Base-by-base conservation (phyloP, 2,329 filamentous ascomycete genomes). In the Akanthomyces uredinophilus region DNA sequence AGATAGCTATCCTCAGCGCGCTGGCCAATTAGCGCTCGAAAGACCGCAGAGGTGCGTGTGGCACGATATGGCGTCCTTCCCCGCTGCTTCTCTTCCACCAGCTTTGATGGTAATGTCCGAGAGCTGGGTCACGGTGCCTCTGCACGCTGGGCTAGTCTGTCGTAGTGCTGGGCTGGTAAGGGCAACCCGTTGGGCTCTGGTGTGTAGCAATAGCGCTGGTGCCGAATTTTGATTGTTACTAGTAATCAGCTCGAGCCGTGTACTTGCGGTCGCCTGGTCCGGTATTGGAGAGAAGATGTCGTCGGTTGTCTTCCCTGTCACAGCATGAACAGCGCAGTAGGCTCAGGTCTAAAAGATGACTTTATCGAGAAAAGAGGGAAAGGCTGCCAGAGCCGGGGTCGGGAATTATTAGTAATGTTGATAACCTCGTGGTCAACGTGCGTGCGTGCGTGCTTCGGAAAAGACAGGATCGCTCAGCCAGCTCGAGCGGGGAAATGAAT, bases 391-490 rank as follows among this genome's bases (percentile, higher is more conserved):
- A 61, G 58, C 51, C 35, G 6, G 29, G 27, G 24, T 53, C 14
- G 49, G 49, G 41, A 35, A 52, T 22, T 43, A 20, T n/a, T 35
- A n/a, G 29, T 35, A n/a, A 20, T 54, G 32, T 50, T 55, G 59
- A 61, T 61, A 61, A 53, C 49, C 24, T 53, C 35, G 51, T 56
- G 41, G 41, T 24, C 32, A 39, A 8, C n/a, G 22, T 27, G 43
- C 29, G 37, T 51, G 8, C n/a, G 35, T 27, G 43, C 29, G 37
- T 51, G 37, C 37, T 16, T 61, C 51, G 50, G 59, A 55, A 61
- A 61, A 22, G 50, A 55, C 50, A 32, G 41, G 59, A 61, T 29
- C 43, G 59, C 59, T 47, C 39, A 61, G 51, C 59, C 50, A 56
- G 59, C 59, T 55, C 20, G 51, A 61, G 59, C 50, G 59, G 51